Percentiles rank a stretch among this genome's conserved stretches.
phyloP scores from a whole-genome alignment of 2,329 filamentous ascomycete genomes.

The Sphaerulina musiva region DNA sequence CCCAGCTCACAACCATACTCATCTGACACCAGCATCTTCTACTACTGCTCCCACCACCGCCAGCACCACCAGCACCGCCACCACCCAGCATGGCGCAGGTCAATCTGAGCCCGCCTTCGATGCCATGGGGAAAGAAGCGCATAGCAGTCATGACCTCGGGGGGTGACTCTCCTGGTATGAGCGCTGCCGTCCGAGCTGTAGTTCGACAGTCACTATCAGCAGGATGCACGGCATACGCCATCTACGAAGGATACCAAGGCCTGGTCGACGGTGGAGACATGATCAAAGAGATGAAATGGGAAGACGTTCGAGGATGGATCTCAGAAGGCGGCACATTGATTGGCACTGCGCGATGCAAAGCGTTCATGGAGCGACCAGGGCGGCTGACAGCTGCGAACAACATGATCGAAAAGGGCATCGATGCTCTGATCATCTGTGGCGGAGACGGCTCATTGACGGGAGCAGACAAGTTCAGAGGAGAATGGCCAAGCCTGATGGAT shows the following conservation, averaged over 20 bases:
- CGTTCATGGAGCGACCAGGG: slow-evolving; percentile 82
- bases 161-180: slow-evolving; percentile 93
- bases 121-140: slow-evolving; percentile 45
- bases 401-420: slow-evolving; percentile 85
- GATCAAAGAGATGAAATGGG: slow-evolving; percentile 83
- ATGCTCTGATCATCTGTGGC: slow-evolving; percentile 92
- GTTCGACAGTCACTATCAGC: slow-evolving; percentile 86
- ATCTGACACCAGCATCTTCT: background rate
- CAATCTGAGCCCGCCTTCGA: slow-evolving; percentile 27
- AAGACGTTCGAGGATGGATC: slow-evolving; percentile 89
- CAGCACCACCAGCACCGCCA: too few species aligned
- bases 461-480: slow-evolving; percentile 83
- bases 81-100: slow-evolving; percentile 28
- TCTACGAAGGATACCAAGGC: slow-evolving; percentile 92
- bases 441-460: slow-evolving; percentile 95
- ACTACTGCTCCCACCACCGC: background rate
- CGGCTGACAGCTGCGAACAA: slow-evolving; percentile 85
- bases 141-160: slow-evolving; percentile 93
- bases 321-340: slow-evolving; percentile 94
- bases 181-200: slow-evolving; percentile 79
- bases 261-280: slow-evolving; percentile 81
- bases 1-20: background rate
- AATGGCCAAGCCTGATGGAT: slow-evolving; percentile 82
- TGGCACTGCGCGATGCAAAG: slow-evolving; percentile 86
- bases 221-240: slow-evolving; percentile 45